phyloP scores from a whole-genome alignment of 768 basidiomycete species.

The Calocera cornea region DNA sequence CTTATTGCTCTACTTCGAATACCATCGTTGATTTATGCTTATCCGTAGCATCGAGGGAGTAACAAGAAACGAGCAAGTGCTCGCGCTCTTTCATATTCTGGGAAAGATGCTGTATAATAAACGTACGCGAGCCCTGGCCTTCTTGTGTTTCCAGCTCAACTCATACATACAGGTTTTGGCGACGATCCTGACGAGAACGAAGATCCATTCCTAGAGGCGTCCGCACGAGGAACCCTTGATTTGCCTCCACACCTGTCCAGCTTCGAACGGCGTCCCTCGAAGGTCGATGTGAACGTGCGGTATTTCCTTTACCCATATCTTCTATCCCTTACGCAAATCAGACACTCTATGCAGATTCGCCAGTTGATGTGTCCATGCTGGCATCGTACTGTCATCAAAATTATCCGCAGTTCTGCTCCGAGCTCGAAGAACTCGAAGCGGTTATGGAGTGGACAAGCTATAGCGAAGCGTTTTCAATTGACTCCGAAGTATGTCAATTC shows the following conservation, averaged over 20 bases:
- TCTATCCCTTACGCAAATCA: conserved; percentile 21
- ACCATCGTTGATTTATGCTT: background rate
- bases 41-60: conserved; percentile 48
- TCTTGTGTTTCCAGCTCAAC: conserved; percentile 6
- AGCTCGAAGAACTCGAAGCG: conserved; percentile 57
- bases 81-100: conserved; percentile 81
- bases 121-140: conserved; percentile 35
- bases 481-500: conserved; percentile 16
- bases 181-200: conserved; percentile 58
- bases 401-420: conserved; percentile 69
- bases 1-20: background rate
- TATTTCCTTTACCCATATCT: background rate
- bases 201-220: conserved; percentile 39
- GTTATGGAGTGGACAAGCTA: conserved; percentile 65
- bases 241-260: conserved; percentile 46
- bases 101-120: conserved; percentile 95
- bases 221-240: conserved; percentile 33
- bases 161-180: conserved; percentile 44
- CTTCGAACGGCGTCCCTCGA: conserved; percentile 52
- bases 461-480: conserved; percentile 47
- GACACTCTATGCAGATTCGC: conserved; percentile 68
- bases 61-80: conserved; percentile 69
- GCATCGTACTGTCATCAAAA: conserved; percentile 91
- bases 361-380: conserved; percentile 81
- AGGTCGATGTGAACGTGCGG: conserved; percentile 61